Conservation (phyloP, 2,329 filamentous ascomycete genomes). For the Verticillium klebahnii region DNA sequence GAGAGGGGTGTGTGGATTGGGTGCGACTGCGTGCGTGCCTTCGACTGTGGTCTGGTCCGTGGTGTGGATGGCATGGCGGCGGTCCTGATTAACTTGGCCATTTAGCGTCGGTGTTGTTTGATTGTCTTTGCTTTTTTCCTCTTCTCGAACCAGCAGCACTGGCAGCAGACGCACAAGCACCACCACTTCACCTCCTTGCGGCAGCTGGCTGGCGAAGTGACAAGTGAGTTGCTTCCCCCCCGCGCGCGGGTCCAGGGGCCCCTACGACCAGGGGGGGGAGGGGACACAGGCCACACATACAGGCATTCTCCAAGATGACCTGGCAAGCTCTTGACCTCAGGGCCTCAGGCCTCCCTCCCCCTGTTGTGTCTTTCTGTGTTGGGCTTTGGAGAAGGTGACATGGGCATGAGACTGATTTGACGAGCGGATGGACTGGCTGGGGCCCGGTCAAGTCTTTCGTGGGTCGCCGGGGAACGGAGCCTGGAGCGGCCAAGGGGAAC, state of each 20-base stretch:
- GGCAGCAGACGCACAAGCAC: neutral
- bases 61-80: conserved; percentile 7
- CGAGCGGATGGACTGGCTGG: neutral
- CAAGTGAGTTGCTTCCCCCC: neutral
- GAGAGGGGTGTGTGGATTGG: conserved; percentile 14
- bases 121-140: conserved; percentile 8
- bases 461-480: neutral
- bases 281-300: neutral
- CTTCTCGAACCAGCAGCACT: neutral
- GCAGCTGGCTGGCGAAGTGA: neutral
- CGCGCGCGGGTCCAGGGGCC: neutral
- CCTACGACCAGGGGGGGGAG: neutral
- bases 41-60: conserved; percentile 11
- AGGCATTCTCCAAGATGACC: neutral
- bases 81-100: conserved; percentile 12
- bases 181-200: neutral
- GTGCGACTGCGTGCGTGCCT: conserved; percentile 12
- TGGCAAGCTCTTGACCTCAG: neutral
- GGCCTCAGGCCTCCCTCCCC: neutral
- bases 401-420: neutral
- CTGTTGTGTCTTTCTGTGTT: neutral
- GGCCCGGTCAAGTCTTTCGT: neutral
- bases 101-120: conserved; percentile 8
- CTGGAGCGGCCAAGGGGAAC: neutral
- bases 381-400: neutral